A percentile compares a stretch with the other conserved stretches of the same genome.
These are phyloP conservation scores for Ascochyta lentis DNA, from an alignment of 2,329 filamentous ascomycete genomes.

Conservation along the genomic window DNA sequence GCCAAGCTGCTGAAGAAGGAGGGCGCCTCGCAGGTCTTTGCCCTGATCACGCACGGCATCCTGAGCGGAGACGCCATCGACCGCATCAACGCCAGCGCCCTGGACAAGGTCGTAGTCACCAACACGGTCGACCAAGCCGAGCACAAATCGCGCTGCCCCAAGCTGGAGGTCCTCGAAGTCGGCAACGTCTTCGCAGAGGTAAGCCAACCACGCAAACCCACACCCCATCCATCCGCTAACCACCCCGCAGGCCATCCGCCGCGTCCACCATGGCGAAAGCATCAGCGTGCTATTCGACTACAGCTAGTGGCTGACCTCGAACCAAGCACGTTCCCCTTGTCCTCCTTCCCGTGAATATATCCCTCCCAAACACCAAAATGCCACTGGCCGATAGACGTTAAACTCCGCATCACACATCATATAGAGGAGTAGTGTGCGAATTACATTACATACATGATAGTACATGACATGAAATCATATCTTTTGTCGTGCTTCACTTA, in stretches of 20 bases:
- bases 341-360: neutral
- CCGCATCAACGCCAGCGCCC: slow-evolving; percentile 87
- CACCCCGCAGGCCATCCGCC: slow-evolving; percentile 72
- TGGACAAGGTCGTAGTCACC: slow-evolving; percentile 94
- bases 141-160: slow-evolving; percentile 77
- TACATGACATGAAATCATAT: no score
- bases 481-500: no score
- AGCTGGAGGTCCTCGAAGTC: slow-evolving; percentile 90
- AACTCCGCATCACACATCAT: neutral
- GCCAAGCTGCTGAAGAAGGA: slow-evolving; percentile 97
- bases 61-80: slow-evolving; percentile 94
- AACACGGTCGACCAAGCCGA: slow-evolving; percentile 92
- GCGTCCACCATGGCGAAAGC: slow-evolving; percentile 96
- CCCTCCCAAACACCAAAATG: neutral
- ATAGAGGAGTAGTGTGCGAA: no score
- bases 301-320: slow-evolving; percentile 58
- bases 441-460: no score
- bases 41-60: slow-evolving; percentile 92
- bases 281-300: slow-evolving; percentile 95
- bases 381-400: slow-evolving; percentile 5
- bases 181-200: slow-evolving; percentile 89
- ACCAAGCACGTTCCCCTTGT: neutral
- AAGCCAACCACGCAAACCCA: slow-evolving; percentile 5
- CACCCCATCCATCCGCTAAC: neutral
- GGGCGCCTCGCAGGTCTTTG: slow-evolving; percentile 85